Evolutionary conservation across 176 grass and related monocot species (phyloP).

Genomic region (Oryza australiensis): DNA sequence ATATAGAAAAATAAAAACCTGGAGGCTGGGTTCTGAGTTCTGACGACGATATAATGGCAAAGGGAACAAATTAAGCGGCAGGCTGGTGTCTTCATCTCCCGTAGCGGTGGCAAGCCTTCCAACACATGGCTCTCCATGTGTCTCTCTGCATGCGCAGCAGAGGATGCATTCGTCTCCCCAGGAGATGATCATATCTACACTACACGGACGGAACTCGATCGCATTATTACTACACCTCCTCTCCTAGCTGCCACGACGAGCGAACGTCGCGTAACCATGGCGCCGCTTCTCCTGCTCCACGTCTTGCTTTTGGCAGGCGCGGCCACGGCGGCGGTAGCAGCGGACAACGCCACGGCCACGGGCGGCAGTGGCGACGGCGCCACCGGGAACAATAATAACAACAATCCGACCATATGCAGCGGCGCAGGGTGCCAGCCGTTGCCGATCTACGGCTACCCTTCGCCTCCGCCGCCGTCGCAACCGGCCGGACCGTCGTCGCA

Average conservation of each 20-base stretch:
- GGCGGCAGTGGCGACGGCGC: neutral
- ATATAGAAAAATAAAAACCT: no score
- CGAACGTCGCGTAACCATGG: neutral
- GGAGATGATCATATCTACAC: neutral
- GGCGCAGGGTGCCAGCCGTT: conserved; percentile 32
- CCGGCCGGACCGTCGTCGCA: neutral
- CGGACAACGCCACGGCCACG: neutral
- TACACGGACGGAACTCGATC: neutral
- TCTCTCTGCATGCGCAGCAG: conserved; percentile 36
- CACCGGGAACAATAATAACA: no score
- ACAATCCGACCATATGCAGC: neutral
- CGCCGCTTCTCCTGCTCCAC: conserved; percentile 12
- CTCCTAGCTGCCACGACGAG: neutral
- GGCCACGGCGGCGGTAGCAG: neutral
- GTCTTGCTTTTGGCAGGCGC: conserved; percentile 20
- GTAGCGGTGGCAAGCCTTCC: neutral
- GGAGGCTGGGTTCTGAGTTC: neutral
- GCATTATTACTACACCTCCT: no score
- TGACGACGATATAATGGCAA: neutral
- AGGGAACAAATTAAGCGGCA: neutral
- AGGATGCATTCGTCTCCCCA: neutral
- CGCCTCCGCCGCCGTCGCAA: neutral
- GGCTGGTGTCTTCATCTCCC: conserved; percentile 20
- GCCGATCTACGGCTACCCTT: conserved; percentile 31
- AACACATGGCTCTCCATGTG: conserved; percentile 46